Evolutionary conservation across 495 filamentous ascomycete species (phyloP), one percentile per base, ranked within the genome.

Genomic region (Neurospora sp.): DNA sequence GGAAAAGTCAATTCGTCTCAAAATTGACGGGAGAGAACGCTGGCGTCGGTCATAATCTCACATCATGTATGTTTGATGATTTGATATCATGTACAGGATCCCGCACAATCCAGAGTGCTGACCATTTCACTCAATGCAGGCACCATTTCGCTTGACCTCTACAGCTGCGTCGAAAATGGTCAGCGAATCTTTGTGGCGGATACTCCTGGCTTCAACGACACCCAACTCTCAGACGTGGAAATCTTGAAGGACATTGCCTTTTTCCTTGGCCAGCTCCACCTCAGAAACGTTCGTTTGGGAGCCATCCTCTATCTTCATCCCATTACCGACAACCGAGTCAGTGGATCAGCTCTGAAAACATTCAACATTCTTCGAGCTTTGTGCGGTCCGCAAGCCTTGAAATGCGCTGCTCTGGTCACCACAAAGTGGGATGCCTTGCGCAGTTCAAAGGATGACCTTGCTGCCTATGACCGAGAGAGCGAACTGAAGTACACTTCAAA

Each of bases 121-220:
- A 48, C 69, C 4, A 46, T 11, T 44, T 41, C 44, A 10, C 39
- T 1, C 1, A 23, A 31, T 9, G 7, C 27, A 73, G 72, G 41
- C 9, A 71, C 75, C 18, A 14, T 48, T 40, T 70, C 71, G 23
- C 27, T 70, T 10, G 70, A 70, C 12, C 18, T 46, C 1, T 62
- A 48, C n/a, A 59, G 48, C 39, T 76, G 70, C 72, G 20, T 48
- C n/a, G 66, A 76, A 40, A 41, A 78, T 40, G 78, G 75, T n/a
- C 73, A 72, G 18, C 72, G 66, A 2, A 77, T 81, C 39, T 73
- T 71, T 59, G 73, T 82, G 2, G 71, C 85, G 38, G 85, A 87
- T 75, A 85, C 83, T 3, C 83, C 85, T 7, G 84, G 85, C 9
- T 86, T 87, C 70, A 79, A 84, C 69, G 85, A 87, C 74, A 85